These are phyloP conservation scores for Alternaria tenuissima DNA, from an alignment of 2,329 filamentous ascomycete genomes.

Conservation along the genomic window DNA sequence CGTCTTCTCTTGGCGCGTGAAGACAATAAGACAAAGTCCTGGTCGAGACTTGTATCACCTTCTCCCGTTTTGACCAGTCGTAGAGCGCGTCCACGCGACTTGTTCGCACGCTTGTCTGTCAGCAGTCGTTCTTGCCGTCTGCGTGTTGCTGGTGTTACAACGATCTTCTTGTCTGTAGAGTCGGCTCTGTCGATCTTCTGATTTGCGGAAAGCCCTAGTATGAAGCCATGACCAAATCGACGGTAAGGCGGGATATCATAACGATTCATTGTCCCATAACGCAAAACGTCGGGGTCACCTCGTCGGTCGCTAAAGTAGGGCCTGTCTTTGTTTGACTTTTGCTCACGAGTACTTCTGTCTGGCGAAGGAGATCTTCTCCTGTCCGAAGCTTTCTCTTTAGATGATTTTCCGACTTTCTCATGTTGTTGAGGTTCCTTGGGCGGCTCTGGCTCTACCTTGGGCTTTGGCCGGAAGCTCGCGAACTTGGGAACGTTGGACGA, in stretches of 20 bases:
- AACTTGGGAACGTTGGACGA: conserved; percentile 70
- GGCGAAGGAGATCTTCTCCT: conserved; percentile 49
- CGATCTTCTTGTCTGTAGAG: conserved; percentile 59
- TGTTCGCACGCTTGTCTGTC: conserved; percentile 30
- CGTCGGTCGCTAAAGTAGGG: conserved; percentile 65
- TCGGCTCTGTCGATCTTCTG: conserved; percentile 73
- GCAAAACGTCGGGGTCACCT: conserved; percentile 78
- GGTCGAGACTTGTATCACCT: conserved; percentile 8
- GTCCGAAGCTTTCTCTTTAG: conserved; percentile 11
- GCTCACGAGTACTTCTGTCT: conserved; percentile 8
- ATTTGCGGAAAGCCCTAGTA: conserved; percentile 71
- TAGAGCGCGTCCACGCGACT: conserved; percentile 35
- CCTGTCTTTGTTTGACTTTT: conserved; percentile 14
- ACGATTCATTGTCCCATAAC: conserved; percentile 77
- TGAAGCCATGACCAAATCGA: conserved; percentile 71
- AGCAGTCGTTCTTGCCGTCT: conserved; percentile 60
- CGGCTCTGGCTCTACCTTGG: conserved; percentile 25
- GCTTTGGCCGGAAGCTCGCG: conserved; percentile 72
- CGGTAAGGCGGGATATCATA: conserved; percentile 76
- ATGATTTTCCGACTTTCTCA: conserved; percentile 11
- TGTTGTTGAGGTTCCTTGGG: conserved; percentile 20
- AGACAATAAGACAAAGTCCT: conserved; percentile 46
- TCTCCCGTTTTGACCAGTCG: conserved; percentile 32
- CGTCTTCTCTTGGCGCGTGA: conserved; percentile 32
- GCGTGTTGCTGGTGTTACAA: conserved; percentile 44